phyloP scores from a whole-genome alignment of 176 grass and related monocot genomes.

The Carex scoparia region DNA sequence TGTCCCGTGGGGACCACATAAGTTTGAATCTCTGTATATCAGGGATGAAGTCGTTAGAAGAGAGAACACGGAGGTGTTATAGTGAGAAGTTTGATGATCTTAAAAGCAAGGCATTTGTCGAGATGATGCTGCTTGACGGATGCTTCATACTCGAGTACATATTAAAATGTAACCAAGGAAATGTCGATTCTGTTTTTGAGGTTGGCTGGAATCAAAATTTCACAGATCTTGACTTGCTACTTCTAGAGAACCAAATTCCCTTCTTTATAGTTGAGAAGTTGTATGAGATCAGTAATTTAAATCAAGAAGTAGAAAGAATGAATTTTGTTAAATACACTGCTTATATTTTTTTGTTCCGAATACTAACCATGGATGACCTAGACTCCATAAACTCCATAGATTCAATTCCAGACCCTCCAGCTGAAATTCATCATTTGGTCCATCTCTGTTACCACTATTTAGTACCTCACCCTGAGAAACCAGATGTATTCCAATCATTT shows the following conservation, averaged over 20 bases:
- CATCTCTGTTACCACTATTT: no score
- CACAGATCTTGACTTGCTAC: background rate
- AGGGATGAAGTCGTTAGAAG: background rate
- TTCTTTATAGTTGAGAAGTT: slow-evolving; percentile 15
- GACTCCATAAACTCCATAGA: no score
- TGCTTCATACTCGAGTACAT: slow-evolving; percentile 22
- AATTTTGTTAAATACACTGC: background rate
- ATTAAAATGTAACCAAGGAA: background rate
- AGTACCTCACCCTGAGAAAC: no score
- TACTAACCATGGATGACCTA: no score
- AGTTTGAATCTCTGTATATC: background rate
- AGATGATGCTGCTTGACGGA: slow-evolving; percentile 29
- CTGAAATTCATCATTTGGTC: no score
- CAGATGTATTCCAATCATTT: no score
- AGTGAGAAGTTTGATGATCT: background rate
- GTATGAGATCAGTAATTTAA: background rate
- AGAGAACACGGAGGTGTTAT: background rate
- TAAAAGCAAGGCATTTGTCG: background rate
- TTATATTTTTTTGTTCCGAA: background rate
- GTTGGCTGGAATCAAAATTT: background rate
- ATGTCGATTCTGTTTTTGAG: background rate
- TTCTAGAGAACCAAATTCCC: background rate
- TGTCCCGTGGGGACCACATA: background rate
- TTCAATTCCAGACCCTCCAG: background rate
- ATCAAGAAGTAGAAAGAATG: background rate